Percentiles rank a stretch among this genome's conserved stretches.
These are phyloP conservation scores for Coprinopsis sp. DNA, from an alignment of 768 basidiomycete genomes.

Conservation along the genomic window DNA sequence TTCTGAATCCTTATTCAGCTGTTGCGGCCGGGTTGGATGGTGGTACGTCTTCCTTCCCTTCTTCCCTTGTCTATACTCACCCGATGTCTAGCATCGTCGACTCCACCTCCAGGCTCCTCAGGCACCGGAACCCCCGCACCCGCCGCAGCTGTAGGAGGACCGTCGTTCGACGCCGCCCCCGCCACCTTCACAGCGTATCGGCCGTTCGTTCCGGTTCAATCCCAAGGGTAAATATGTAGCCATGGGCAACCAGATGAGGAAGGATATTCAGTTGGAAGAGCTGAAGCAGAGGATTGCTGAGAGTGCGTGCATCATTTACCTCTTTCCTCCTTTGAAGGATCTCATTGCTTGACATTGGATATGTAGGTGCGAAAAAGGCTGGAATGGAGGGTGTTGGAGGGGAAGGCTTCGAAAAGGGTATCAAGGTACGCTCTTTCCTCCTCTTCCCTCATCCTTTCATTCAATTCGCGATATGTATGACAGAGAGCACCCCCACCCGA, in stretches of 20 bases:
- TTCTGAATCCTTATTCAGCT: conserved; percentile 71
- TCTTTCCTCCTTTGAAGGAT: no score
- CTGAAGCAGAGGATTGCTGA: conserved; percentile 92
- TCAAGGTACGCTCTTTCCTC: conserved; percentile 58
- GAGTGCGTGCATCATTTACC: no score
- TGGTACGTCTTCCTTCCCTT: no score
- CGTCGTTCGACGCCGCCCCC: no score
- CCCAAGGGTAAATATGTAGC: conserved; percentile 89
- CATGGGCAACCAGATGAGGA: conserved; percentile 64
- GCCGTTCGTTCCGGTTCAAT: conserved; percentile 79
- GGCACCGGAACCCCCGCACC: no score
- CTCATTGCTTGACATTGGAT: no score
- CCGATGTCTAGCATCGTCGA: no score
- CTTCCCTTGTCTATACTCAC: no score
- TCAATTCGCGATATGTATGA: not conserved
- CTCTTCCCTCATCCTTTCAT: not conserved
- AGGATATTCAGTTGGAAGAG: conserved; percentile 79
- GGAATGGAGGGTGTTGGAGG: conserved; percentile 93
- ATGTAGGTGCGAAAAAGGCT: conserved; percentile 88
- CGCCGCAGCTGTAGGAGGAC: no score
- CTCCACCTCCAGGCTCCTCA: no score
- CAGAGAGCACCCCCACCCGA: conserved; percentile 84
- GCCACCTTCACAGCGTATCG: conserved; percentile 66
- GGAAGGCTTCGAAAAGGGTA: conserved; percentile 82
- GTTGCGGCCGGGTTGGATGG: no score